Percentiles rank a stretch among this genome's conserved stretches.
Evolutionary conservation across 345 rosid genomes (phyloP).

Genomic region (Conringia planisiliqua): DNA sequence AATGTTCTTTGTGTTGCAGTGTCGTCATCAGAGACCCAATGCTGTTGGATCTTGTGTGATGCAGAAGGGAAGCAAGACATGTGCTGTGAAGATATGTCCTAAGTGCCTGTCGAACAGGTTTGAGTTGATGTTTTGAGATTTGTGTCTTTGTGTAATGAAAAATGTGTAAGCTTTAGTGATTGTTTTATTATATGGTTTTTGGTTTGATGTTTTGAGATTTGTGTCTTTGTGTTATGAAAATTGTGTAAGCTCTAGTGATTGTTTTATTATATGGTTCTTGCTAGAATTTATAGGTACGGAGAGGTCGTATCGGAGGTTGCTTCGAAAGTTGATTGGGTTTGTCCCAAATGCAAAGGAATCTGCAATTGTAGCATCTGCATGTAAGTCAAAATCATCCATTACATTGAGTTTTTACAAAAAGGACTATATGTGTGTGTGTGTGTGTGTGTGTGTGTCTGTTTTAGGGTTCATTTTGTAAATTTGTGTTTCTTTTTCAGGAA

Average conservation of each 20-base stretch:
- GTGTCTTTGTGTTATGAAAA: neutral
- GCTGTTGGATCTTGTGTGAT: constrained; percentile 51
- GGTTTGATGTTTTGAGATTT: neutral
- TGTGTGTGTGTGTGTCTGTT: no score
- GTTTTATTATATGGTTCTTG: neutral
- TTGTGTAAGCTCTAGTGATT: neutral
- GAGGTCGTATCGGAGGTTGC: constrained; percentile 59
- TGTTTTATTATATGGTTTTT: no score
- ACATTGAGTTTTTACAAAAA: neutral
- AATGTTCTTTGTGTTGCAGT: constrained; percentile 41
- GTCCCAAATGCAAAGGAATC: constrained; percentile 74
- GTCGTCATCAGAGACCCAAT: constrained; percentile 72
- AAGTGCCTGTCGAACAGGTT: constrained; percentile 70
- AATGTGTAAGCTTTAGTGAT: neutral
- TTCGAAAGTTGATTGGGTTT: constrained; percentile 50
- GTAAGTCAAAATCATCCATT: constrained; percentile 32
- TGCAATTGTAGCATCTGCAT: constrained; percentile 88
- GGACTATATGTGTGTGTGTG: no score
- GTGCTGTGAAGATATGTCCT: constrained; percentile 56
- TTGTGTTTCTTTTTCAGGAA: neutral
- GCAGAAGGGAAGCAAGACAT: constrained; percentile 38
- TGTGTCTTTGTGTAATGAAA: neutral
- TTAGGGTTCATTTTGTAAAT: neutral
- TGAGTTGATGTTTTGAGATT: neutral
- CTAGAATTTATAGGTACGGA: constrained; percentile 52